These are phyloP conservation scores for Meyerozyma elateridarum DNA, from an alignment of 1,139 yeast species.

Conservation along the genomic window DNA sequence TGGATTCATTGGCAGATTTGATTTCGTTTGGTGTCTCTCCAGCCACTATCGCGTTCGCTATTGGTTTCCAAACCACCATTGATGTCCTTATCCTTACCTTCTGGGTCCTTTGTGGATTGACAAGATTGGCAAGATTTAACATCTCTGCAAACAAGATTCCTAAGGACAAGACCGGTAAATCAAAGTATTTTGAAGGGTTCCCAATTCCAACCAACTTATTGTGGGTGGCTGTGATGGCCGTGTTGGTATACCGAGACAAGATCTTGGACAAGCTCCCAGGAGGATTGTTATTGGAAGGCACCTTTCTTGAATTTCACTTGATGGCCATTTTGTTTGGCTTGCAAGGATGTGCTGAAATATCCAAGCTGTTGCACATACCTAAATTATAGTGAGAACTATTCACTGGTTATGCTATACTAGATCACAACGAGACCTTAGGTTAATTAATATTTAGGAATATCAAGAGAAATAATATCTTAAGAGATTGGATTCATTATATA, in stretches of 20 bases:
- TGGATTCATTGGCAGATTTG: slow-evolving; percentile 92
- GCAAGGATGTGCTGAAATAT: slow-evolving; percentile 89
- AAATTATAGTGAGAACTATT: slow-evolving; percentile 49
- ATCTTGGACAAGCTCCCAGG: slow-evolving; percentile 56
- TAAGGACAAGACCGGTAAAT: slow-evolving; percentile 77
- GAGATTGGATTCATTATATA: no score
- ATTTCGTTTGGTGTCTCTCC: slow-evolving; percentile 92
- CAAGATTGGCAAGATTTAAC: slow-evolving; percentile 91
- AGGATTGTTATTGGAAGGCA: slow-evolving; percentile 52
- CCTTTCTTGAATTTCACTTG: slow-evolving; percentile 71
- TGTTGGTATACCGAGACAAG: slow-evolving; percentile 48
- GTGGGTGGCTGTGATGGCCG: slow-evolving; percentile 70
- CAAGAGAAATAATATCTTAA: no score
- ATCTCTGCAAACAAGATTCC: slow-evolving; percentile 92
- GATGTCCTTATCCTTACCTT: slow-evolving; percentile 74
- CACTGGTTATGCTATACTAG: no score
- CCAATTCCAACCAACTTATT: slow-evolving; percentile 88
- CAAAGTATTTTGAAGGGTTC: slow-evolving; percentile 84
- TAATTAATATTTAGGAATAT: no score
- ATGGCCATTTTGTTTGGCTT: slow-evolving; percentile 57
- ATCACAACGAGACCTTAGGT: no score
- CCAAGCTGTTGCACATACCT: slow-evolving; percentile 86
- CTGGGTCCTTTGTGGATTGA: slow-evolving; percentile 90
- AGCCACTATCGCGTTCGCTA: slow-evolving; percentile 84
- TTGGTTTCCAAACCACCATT: slow-evolving; percentile 80